Conservation (phyloP, 176 grass and related monocot species). For the Musa beccarii region DNA sequence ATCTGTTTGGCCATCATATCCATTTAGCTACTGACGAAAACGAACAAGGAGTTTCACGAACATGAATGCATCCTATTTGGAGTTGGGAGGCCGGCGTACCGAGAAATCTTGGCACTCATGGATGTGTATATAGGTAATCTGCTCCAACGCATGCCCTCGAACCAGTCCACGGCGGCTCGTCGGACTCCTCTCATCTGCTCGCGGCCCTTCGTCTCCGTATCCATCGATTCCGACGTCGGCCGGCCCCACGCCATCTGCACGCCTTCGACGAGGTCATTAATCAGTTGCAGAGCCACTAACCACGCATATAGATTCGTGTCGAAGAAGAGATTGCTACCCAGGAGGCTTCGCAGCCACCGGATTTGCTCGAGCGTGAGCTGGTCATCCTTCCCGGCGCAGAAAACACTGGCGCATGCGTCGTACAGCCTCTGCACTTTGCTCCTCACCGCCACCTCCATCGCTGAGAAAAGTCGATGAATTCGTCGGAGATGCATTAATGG, state of each 20-base stretch:
- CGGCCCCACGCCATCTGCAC: constrained; percentile 45
- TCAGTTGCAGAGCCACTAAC: neutral
- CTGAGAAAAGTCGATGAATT: neutral
- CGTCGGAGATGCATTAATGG: neutral
- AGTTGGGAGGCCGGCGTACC: constrained; percentile 18
- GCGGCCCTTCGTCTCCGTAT: constrained; percentile 5
- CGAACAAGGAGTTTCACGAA: neutral
- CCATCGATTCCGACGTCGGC: constrained; percentile 74
- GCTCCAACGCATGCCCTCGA: constrained; percentile 34
- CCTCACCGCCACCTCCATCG: constrained; percentile 8
- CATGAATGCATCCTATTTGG: neutral
- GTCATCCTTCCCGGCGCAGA: constrained; percentile 31
- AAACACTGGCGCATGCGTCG: constrained; percentile 55
- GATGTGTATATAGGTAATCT: constrained; percentile 72
- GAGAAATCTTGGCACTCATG: constrained; percentile 69
- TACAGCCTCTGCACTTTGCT: constrained; percentile 73
- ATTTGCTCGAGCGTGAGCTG: constrained; percentile 30
- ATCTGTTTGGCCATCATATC: constrained; percentile 28
- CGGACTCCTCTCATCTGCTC: constrained; percentile 25
- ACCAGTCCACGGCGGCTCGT: constrained; percentile 22
- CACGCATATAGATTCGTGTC: neutral
- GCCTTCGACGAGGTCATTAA: neutral
- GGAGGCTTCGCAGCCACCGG: constrained; percentile 42
- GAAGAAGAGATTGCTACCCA: constrained; percentile 20
- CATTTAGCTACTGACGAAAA: neutral